Evolutionary conservation across 2,329 filamentous ascomycete species (phyloP), one percentile per base, ranked within the genome.

Genomic region (Talaromyces sp.): DNA sequence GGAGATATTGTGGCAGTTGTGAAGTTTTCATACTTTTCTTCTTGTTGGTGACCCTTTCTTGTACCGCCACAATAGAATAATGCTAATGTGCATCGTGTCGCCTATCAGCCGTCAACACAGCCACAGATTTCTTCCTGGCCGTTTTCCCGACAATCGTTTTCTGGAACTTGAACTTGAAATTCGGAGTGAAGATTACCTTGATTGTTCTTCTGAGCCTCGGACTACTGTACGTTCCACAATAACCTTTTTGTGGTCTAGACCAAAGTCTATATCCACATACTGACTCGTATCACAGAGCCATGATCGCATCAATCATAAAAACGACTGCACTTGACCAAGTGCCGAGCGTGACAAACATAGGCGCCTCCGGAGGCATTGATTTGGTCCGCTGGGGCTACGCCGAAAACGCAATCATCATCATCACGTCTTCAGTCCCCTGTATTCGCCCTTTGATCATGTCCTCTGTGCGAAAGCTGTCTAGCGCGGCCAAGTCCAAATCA

Each of bases 101-200:
- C 5, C 13, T 15, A 13, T 44, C 42, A 71, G 69, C 68, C 1
- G 65, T 71, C 52, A 71, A 71, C 32, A 62, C 68, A n/a, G 61
- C 67, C n/a, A 68, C 70, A 4, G 72, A 74, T 47, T 65, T 73
- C 10, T 71, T 69, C 11, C 67, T 73, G 19, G 68, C 69, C 0
- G 55, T 69, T 0, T 70, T 71, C 36, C 68, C 70, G 1, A 68
- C 68, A 6, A 68, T 59, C 19, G 65, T 73, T 17, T 70, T 74
- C 52, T 74, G 73, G 73, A 69, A 66, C 32, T 61, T 75, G 19
- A 72, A 74, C 11, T 52, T 75, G 51, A 66, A 66, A 25, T 11
- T 67, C 10, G 61, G 64, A 11, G 68, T 73, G 19, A 75, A 73
- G 55, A 25, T 75, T 19, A 68, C 68, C 17, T 55, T 75, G 55